Percentiles rank a stretch among this genome's conserved stretches.
Evolutionary conservation across 2,329 filamentous ascomycete species (phyloP).

Genomic region (Pseudogymnoascus sp.): DNA sequence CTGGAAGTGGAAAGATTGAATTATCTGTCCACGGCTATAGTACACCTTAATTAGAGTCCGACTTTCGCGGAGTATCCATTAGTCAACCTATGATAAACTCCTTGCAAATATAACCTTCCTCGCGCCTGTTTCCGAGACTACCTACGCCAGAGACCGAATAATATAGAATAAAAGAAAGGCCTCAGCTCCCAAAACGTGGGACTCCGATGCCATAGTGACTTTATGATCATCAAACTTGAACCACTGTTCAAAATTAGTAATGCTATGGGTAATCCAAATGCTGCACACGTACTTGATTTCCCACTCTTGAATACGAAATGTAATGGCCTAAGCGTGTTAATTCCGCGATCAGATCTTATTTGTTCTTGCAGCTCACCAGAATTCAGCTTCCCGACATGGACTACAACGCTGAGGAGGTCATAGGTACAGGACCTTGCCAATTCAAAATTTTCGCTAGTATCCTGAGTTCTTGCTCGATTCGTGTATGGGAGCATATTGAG

Average conservation of each 20-base stretch:
- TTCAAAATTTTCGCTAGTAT: constrained; percentile 46
- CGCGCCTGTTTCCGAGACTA: background rate
- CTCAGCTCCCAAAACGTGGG: constrained; percentile 77
- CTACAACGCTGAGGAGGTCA: constrained; percentile 81
- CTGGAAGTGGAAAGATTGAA: constrained; percentile 37
- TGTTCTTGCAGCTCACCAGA: constrained; percentile 44
- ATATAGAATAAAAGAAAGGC: constrained; percentile 90
- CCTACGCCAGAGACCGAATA: constrained; percentile 51
- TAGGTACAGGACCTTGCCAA: constrained; percentile 66
- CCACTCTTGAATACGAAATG: constrained; percentile 78
- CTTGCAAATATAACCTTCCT: background rate
- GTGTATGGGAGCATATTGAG: constrained; percentile 91
- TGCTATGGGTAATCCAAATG: background rate
- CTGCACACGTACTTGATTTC: constrained; percentile 52
- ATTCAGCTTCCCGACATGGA: constrained; percentile 89
- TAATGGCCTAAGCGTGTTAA: constrained; percentile 58
- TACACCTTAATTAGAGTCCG: background rate
- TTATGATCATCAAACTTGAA: constrained; percentile 95
- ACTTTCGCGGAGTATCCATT: background rate
- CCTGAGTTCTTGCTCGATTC: constrained; percentile 51
- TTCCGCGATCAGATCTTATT: background rate
- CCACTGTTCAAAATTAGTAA: constrained; percentile 52
- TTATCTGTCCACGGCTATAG: background rate
- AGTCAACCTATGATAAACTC: background rate
- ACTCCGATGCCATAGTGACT: constrained; percentile 75